These are phyloP conservation scores for Fusarium veterinarium DNA, from an alignment of 2,329 filamentous ascomycete species.

Conservation along the genomic window DNA sequence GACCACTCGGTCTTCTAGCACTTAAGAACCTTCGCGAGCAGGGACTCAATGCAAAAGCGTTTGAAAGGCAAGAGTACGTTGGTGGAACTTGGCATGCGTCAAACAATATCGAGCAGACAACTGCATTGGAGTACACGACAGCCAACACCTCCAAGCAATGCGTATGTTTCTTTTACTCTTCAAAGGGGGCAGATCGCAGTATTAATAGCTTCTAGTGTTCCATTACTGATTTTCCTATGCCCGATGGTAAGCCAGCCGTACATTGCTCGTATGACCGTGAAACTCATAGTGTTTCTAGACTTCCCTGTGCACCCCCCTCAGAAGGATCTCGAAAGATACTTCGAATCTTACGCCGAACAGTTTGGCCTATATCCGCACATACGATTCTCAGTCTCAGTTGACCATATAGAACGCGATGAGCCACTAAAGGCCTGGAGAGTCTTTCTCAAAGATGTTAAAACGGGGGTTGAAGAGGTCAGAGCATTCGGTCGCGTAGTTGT, in stretches of 20 bases:
- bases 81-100: constrained; percentile 58
- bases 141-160: constrained; percentile 48
- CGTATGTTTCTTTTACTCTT: constrained; percentile 26
- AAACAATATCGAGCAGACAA: constrained; percentile 48
- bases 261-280: not conserved
- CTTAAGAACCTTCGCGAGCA: constrained; percentile 58
- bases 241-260: constrained; percentile 35
- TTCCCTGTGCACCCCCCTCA: constrained; percentile 43
- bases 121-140: constrained; percentile 48
- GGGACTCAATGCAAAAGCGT: constrained; percentile 55
- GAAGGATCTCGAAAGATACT: constrained; percentile 46
- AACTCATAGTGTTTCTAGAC: constrained; percentile 12
- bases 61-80: constrained; percentile 54
- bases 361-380: constrained; percentile 46
- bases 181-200: not conserved
- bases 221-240: constrained; percentile 52
- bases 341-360: constrained; percentile 48
- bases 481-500: constrained; percentile 53
- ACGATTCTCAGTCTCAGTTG: constrained; percentile 44
- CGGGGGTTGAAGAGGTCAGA: constrained; percentile 26
- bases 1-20: constrained; percentile 52
- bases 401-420: constrained; percentile 43
- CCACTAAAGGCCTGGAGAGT: constrained; percentile 45
- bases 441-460: constrained; percentile 41
- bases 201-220: constrained; percentile 38